phyloP scores from a whole-genome alignment of 306 rosid species.

The Corylus heterophylla region DNA sequence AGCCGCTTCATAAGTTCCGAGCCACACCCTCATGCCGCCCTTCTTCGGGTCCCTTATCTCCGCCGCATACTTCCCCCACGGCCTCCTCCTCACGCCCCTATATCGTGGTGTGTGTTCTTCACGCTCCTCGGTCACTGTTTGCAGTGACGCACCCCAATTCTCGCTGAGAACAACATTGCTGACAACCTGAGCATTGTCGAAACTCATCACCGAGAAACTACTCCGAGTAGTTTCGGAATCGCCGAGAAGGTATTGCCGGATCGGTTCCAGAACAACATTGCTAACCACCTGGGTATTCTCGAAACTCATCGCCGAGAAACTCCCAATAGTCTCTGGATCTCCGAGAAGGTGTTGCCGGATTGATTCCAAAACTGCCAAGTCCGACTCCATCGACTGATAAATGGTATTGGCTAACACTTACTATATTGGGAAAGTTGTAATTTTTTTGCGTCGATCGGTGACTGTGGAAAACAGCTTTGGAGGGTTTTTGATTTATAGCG shows the following conservation, averaged over 20 bases:
- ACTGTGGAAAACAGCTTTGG: neutral
- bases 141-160: neutral
- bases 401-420: neutral
- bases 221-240: neutral
- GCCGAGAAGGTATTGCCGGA: neutral
- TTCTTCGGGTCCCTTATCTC: conserved; percentile 20
- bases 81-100: conserved; percentile 21
- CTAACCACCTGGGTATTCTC: neutral
- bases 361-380: neutral
- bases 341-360: neutral
- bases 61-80: conserved; percentile 26
- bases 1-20: conserved; percentile 22
- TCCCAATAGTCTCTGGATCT: neutral
- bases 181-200: neutral
- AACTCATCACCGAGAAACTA: neutral
- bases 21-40: conserved; percentile 16
- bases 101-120: neutral
- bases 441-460: neutral
- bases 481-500: neutral
- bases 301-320: neutral
- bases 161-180: neutral
- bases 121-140: neutral
- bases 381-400: neutral
- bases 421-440: neutral
- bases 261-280: neutral